phyloP scores from a whole-genome alignment of 1,284 basidiomycete genomes.

The Sanghuangporus baumii region DNA sequence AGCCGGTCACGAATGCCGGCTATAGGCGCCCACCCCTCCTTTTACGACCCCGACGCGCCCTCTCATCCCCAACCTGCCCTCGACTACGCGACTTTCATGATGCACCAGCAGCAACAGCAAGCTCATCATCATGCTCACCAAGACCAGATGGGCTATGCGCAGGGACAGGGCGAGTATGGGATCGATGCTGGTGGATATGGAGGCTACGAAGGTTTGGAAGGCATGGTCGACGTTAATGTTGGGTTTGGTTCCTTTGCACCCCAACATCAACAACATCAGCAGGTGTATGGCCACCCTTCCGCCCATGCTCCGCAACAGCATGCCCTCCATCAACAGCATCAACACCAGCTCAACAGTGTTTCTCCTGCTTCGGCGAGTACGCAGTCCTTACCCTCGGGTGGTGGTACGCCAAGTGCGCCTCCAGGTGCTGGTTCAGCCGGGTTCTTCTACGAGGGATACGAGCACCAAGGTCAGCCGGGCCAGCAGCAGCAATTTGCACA shows the following conservation, averaged over 20 bases:
- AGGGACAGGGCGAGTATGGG: neutral
- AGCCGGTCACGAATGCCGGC: constrained; percentile 1
- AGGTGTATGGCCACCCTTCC: neutral
- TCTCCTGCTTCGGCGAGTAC: neutral
- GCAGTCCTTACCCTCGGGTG: neutral
- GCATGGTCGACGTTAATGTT: neutral
- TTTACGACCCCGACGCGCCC: constrained; percentile 10
- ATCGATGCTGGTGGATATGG: neutral
- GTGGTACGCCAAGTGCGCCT: neutral
- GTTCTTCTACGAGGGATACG: constrained; percentile 3
- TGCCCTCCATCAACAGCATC: constrained; percentile 8
- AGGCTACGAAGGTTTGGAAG: neutral
- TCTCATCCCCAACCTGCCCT: neutral
- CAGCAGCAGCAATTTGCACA: constrained; percentile 1
- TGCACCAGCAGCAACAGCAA: constrained; percentile 5
- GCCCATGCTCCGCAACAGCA: neutral
- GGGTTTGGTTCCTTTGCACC: neutral
- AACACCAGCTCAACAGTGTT: neutral
- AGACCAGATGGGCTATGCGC: neutral
- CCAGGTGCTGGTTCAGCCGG: neutral
- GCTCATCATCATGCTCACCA: constrained; percentile 3
- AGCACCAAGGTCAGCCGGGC: neutral
- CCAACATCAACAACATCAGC: neutral
- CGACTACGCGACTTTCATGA: constrained; percentile 6
- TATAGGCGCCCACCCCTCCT: constrained; percentile 2